phyloP scores from a whole-genome alignment of 306 rosid genomes.

The Phaseolus lunatus region DNA sequence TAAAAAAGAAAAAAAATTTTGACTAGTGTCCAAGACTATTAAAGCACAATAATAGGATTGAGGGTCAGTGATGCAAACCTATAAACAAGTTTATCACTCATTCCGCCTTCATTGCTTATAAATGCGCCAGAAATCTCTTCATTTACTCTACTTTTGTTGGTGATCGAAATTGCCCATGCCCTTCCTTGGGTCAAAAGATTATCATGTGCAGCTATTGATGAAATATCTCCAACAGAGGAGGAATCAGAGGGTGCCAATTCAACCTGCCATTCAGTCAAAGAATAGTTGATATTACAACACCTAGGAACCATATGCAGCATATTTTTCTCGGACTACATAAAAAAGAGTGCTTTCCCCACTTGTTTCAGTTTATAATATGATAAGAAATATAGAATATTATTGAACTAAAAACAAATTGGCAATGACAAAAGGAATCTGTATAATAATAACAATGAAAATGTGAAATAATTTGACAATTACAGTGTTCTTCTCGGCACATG shows the following conservation, averaged over 20 bases:
- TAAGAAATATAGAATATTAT: not conserved
- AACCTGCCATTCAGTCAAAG: constrained; percentile 57
- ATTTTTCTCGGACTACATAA: constrained; percentile 22
- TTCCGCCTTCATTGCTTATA: constrained; percentile 51
- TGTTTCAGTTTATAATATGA: constrained; percentile 27
- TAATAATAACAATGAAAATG: not conserved
- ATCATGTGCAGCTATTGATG: constrained; percentile 47
- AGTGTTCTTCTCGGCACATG: constrained; percentile 6
- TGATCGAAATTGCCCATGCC: constrained; percentile 87
- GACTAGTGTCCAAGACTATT: constrained; percentile 4
- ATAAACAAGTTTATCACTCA: constrained; percentile 66
- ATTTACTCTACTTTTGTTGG: constrained; percentile 66
- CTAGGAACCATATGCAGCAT: constrained; percentile 41
- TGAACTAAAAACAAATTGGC: constrained; percentile 1
- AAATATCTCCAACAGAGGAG: constrained; percentile 56
- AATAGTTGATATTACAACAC: constrained; percentile 35
- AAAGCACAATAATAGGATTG: constrained; percentile 33
- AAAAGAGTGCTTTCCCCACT: not conserved
- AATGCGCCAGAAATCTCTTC: constrained; percentile 70
- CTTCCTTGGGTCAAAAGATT: constrained; percentile 70
- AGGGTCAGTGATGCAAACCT: constrained; percentile 60
- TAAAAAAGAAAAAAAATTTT: not conserved
- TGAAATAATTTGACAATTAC: not conserved
- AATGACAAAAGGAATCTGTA: not conserved
- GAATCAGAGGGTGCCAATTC: constrained; percentile 57